Base-by-base conservation (phyloP, 495 filamentous ascomycete genomes). In the Baudoinia panamericana region DNA sequence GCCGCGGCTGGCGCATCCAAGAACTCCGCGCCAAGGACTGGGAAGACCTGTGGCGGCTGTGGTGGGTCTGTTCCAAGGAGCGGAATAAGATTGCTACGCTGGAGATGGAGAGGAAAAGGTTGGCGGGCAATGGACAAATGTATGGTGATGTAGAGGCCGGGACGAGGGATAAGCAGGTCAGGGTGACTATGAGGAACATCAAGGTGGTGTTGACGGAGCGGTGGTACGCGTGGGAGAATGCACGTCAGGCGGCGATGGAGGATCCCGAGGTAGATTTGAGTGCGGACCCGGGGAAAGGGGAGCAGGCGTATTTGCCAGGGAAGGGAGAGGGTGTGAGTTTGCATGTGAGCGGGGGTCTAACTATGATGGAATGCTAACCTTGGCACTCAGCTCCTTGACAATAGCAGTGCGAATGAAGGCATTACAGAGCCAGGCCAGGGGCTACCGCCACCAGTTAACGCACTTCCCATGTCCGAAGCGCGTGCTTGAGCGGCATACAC, bases 21-120 rank as follows among this genome's bases (percentile, higher is more conserved):
- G 92, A 99, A 62, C 70, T 99, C 37, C 73, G 86, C 26, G 62
- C 70, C 33, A 93, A 93, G 63, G 80, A 75, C 41, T 99, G 85
- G 85, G 84, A 95, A 30, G 88, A 95, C 59, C 64, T 99, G 33
- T 87, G 95, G 55, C 62, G 62, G 37, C 69, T 99, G 43, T 99
- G 90, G 90, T 96, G 85, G 82, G 75, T 85, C 22, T 99, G 92
- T 58, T 67, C 75, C 45, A 92, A 84, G 66, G 92, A 99, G 62
- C 72, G 81, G 50, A 99, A 99, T 59, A 73, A 82, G 34, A 72
- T 96, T 52, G 72, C 73, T n/a, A 96, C 92, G 11, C 75, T 78
- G 39, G 62, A 65, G 12, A 56, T 69, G 43, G 84, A 90, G 64
- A 67, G 75, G 48, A 45, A 64, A 11, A 68, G 78, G 54, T 44